Base-by-base conservation (phyloP, 1,284 basidiomycete genomes). In the Mycosarcoma mackinlayi region DNA sequence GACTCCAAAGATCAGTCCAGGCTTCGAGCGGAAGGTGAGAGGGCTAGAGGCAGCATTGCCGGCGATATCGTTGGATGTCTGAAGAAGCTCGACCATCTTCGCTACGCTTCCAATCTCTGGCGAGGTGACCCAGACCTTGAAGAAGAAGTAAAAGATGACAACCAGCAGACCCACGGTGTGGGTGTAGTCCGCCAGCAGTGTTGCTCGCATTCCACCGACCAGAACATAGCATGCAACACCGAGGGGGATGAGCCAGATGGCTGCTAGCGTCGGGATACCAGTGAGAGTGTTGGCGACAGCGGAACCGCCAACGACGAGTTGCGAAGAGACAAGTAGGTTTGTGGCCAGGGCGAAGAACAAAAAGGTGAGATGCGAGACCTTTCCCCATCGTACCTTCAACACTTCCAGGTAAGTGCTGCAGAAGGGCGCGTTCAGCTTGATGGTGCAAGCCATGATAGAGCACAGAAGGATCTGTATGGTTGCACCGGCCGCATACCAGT, bases 1-100 rank as follows among this genome's bases (percentile, higher is more conserved):
- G 10, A 94, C 88, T 23, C 92, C 92, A 72, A 96, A 96, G 59
- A 93, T 90, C 24, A 96, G 84, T 0, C 92, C 93, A 53, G 89
- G 87, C 81, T 88, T 88, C 6, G 89, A 91, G 27, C 91, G 87
- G 86, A 96, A 91, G 4, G 93, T 90, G 21, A 90, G 83, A 80
- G 90, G 90, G 4, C 86, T 87, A 2, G 89, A 88, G 14, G 85
- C 83, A 0, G 87, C 87, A 79, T 90, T 90, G 31, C 87, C 88
- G 0, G 83, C 48, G 28, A 90, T 86, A 0, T 28, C 38, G 88
- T 88, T 39, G 80, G 83, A 25, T 1, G 24, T 81, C 5, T 85
- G 81, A 9, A 92, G 86, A 8, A 91, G 85, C 4, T 86, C 53
- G 27, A 60, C 61, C 78, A 81, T 75, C 11, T 57, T 52, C 0